These are phyloP conservation scores for Helicostylum pulchrum DNA, from an alignment of 192 early-diverging fungal genomes.

Conservation along the genomic window DNA sequence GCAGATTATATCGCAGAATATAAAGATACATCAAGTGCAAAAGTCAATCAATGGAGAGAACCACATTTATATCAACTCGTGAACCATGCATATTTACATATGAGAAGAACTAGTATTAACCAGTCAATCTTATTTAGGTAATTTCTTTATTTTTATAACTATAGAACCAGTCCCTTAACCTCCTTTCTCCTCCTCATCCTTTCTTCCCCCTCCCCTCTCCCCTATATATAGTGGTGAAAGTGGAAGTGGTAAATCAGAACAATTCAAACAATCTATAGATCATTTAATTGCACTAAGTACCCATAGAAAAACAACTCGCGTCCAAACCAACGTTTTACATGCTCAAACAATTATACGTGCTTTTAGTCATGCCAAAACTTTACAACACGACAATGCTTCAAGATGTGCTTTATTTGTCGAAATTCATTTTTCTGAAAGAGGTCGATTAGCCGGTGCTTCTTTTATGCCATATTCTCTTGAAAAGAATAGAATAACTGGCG, in stretches of 20 bases:
- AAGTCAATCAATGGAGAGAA: conserved; percentile 46
- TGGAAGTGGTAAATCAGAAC: conserved; percentile 85
- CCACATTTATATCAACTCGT: conserved; percentile 79
- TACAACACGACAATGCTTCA: conserved; percentile 75
- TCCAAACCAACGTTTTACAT: conserved; percentile 63
- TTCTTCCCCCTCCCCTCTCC: neutral
- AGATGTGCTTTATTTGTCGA: conserved; percentile 78
- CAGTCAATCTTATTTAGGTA: conserved; percentile 38
- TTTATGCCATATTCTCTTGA: conserved; percentile 87
- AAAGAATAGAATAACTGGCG: conserved; percentile 69
- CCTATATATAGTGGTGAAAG: conserved; percentile 70
- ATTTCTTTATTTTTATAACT: conserved; percentile 9
- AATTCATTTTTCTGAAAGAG: conserved; percentile 86
- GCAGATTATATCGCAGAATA: conserved; percentile 67
- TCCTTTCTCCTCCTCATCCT: conserved; percentile 10
- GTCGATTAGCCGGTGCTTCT: conserved; percentile 83
- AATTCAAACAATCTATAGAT: conserved; percentile 60
- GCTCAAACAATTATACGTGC: conserved; percentile 76
- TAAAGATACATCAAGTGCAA: conserved; percentile 48
- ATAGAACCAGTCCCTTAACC: neutral
- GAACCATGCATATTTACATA: conserved; percentile 75
- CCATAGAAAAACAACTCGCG: conserved; percentile 62
- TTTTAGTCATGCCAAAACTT: conserved; percentile 83
- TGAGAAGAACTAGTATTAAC: conserved; percentile 70
- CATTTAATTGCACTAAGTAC: conserved; percentile 66